These are phyloP conservation scores for Aspergillus carbonarius DNA, from an alignment of 2,329 filamentous ascomycete species.

Conservation along the genomic window DNA sequence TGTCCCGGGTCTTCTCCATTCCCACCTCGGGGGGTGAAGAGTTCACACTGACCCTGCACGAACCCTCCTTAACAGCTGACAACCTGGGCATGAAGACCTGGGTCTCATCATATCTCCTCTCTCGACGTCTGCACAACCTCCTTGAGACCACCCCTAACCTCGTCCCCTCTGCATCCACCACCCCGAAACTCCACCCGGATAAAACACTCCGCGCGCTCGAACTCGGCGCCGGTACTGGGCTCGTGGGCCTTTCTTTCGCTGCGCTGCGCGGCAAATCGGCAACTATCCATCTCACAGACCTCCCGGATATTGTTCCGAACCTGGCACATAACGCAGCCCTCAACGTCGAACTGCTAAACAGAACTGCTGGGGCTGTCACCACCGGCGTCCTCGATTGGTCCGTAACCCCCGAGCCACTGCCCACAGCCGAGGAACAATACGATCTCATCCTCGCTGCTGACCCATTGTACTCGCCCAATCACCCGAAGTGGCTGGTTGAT, in stretches of 20 bases:
- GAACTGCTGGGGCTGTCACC: conserved; percentile 56
- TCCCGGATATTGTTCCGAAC: conserved; percentile 81
- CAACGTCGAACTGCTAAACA: conserved; percentile 60
- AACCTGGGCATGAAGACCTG: conserved; percentile 92
- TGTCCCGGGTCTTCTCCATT: conserved; percentile 62
- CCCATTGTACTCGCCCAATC: conserved; percentile 79
- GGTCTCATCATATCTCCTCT: conserved; percentile 85
- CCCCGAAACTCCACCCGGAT: conserved; percentile 18
- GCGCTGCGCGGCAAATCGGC: conserved; percentile 59
- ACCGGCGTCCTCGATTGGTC: conserved; percentile 74
- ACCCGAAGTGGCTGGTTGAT: conserved; percentile 70
- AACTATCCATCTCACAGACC: conserved; percentile 73
- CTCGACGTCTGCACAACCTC: conserved; percentile 61
- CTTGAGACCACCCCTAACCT: conserved; percentile 40
- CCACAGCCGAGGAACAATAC: conserved; percentile 38
- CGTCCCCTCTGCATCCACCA: conserved; percentile 26
- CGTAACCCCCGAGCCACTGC: conserved; percentile 28
- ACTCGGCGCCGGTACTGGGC: conserved; percentile 83
- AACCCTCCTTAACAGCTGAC: conserved; percentile 85
- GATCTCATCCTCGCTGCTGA: conserved; percentile 81
- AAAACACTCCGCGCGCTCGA: conserved; percentile 59
- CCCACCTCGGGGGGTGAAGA: conserved; percentile 44
- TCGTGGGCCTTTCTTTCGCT: conserved; percentile 85
- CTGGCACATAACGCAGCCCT: conserved; percentile 68
- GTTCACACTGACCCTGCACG: conserved; percentile 71